A percentile compares a stretch with the other conserved stretches of the same genome.
Conservation (phyloP, 352 stramenopile genomes). For the Pythium chondricola region DNA sequence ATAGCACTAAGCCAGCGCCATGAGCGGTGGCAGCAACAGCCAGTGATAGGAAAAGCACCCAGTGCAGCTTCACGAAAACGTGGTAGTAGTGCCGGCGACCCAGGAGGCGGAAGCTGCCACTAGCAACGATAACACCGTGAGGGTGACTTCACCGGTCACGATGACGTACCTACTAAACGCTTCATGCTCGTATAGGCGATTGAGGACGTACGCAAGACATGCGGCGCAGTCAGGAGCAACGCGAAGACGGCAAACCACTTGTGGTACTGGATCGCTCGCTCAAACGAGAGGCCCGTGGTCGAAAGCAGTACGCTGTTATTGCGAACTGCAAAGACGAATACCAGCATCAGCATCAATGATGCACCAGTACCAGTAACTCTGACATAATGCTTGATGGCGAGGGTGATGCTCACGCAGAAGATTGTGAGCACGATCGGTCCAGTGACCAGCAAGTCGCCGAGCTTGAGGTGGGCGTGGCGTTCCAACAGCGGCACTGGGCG, state of each 20-base stretch:
- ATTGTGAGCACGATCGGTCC: background rate
- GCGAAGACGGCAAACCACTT: background rate
- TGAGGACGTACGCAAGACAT: background rate
- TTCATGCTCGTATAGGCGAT: background rate
- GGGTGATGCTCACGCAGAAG: background rate
- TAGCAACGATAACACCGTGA: slow-evolving; percentile 4
- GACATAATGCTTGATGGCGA: background rate
- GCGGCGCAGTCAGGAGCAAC: background rate
- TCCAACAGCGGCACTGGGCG: background rate
- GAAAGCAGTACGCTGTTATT: background rate
- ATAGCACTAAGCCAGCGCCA: slow-evolving; percentile 22
- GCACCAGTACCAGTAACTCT: background rate
- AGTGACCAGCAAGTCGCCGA: background rate
- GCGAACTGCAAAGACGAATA: background rate
- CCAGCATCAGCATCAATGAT: background rate
- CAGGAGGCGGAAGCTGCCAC: slow-evolving; percentile 22
- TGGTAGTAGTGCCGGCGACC: slow-evolving; percentile 45
- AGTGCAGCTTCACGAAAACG: slow-evolving; percentile 45
- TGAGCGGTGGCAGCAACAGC: slow-evolving; percentile 32
- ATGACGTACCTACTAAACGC: no score
- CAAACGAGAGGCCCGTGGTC: background rate
- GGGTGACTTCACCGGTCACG: background rate
- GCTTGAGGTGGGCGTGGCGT: background rate
- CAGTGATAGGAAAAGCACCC: slow-evolving; percentile 40
- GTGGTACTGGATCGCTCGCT: background rate